A percentile compares a stretch with the other conserved stretches of the same genome.
These are phyloP conservation scores for Debaryomyces fabryi DNA, from an alignment of 1,139 yeast genomes.

Conservation along the genomic window DNA sequence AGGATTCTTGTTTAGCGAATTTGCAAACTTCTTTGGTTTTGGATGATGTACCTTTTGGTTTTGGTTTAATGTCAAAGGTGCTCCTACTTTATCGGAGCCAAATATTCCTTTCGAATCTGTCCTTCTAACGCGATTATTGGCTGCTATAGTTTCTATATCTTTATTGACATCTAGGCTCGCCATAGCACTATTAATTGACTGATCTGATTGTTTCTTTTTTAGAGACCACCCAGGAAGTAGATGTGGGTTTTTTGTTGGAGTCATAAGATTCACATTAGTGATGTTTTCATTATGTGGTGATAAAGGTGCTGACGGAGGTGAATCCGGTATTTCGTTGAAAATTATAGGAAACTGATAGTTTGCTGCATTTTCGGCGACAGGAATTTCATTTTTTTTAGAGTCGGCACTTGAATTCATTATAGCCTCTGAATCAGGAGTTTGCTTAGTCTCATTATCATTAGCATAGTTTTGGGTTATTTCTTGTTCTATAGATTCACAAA, in stretches of 20 bases:
- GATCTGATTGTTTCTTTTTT: constrained; percentile 24
- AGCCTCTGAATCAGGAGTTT: neutral
- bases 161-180: constrained; percentile 32
- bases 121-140: neutral
- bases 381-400: neutral
- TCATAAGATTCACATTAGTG: constrained; percentile 7
- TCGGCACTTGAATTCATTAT: neutral
- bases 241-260: constrained; percentile 12
- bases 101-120: neutral
- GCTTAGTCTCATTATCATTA: neutral
- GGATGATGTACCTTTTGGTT: constrained; percentile 20
- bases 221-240: constrained; percentile 16
- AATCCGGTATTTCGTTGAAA: constrained; percentile 39
- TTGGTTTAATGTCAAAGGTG: neutral
- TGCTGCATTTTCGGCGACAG: neutral
- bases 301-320: constrained; percentile 50
- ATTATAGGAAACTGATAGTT: constrained; percentile 18
- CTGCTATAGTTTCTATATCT: neutral
- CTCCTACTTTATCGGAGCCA: neutral
- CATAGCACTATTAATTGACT: constrained; percentile 32
- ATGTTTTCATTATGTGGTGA: constrained; percentile 33
- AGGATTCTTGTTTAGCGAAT: neutral
- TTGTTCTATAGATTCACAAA: neutral
- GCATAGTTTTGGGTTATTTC: neutral
- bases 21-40: constrained; percentile 18